Conservation (phyloP, 805 yeast genomes). For the Naumovozyma baii region DNA sequence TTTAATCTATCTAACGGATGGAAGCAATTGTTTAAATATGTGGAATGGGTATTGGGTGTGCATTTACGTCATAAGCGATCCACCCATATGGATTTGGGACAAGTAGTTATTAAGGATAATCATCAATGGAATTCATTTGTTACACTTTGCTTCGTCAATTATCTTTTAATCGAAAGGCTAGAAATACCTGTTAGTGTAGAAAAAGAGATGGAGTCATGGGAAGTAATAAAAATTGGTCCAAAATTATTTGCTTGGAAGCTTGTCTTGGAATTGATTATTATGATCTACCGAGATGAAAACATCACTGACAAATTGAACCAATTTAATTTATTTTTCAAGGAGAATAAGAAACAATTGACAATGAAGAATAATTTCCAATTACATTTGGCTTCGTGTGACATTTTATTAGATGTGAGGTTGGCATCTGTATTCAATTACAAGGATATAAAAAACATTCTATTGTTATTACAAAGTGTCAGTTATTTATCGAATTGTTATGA, state of each 20-base stretch:
- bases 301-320: conserved; percentile 19
- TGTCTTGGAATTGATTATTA: conserved; percentile 14
- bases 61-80: neutral
- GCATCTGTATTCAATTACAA: conserved; percentile 17
- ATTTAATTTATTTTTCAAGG: conserved; percentile 19
- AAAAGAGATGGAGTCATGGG: conserved; percentile 3
- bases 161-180: conserved; percentile 12
- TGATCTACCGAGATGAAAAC: conserved; percentile 21
- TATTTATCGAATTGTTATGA: conserved; percentile 28
- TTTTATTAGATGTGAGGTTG: conserved; percentile 10
- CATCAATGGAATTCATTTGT: conserved; percentile 14
- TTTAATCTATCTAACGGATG: neutral
- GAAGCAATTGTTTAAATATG: neutral
- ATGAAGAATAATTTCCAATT: conserved; percentile 2
- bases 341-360: conserved; percentile 9
- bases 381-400: conserved; percentile 7
- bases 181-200: conserved; percentile 7
- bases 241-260: conserved; percentile 21
- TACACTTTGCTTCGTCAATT: conserved; percentile 10
- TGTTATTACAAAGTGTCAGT: conserved; percentile 27
- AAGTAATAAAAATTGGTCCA: conserved; percentile 4
- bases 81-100: neutral
- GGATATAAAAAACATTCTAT: conserved; percentile 21
- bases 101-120: neutral
- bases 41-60: neutral